Base-by-base conservation (phyloP, 352 stramenopile genomes). In the Phytopythium delawarense region DNA sequence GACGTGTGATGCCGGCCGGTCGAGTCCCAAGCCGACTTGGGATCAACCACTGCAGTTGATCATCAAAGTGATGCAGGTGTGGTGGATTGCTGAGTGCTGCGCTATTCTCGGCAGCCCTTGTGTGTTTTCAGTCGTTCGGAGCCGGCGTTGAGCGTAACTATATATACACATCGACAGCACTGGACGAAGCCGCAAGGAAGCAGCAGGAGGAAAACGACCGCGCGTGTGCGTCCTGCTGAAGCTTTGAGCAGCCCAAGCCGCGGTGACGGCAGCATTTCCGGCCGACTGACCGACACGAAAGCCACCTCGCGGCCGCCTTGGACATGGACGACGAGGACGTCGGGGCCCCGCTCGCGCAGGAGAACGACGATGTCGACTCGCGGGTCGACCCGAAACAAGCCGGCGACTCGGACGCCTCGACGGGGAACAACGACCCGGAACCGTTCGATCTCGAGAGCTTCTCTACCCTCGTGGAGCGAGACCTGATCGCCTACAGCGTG, bases 401-500 rank as follows among this genome's bases (percentile, higher is more conserved):
- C 42, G 21, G 40, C n/a, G 28, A 44, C 32, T 71, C 67, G 51
- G 59, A 15, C 16, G 21, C 21, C 48, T 55, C 30, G 35, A 20
- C 15, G 0, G 70, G 70, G 13, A 65, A 40, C 11, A 61, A 71
- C 28, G 69, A 66, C 39, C 49, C 63, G 15, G 58, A 57, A n/a
- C 62, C 60, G 13, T 81, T 84, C 25, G 71, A 84, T 50, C 54
- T 72, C 40, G 69, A 81, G n/a, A 21, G 66, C 15, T 92, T 92
- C 49, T 76, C 75, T 12, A 74, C 70, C 11, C 46, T 92, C 55
- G 74, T 94, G 57, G 69, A 89, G 57, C 75, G 80, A 25, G 77
- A 90, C 23, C 59, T 94, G 9, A 85, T 92, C 35, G 66, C 80
- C 55, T 91, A 89, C 68, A 88, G 64, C 25, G 63, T 89, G 28